A percentile compares a stretch with the other conserved stretches of the same genome.
Conservation (phyloP, 176 grass and related monocot genomes). For the barley (Hordeum vulgare) region MorexV3_pseudomolecules_assembly NC_058523.1:495301795-495302294, state of each 20-base stretch:
- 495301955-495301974: background rate
- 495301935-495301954: background rate
- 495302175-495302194: conserved; percentile 85
- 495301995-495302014: background rate
- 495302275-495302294: conserved; percentile 93
- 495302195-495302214: conserved; percentile 82
- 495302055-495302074: conserved; percentile 64
- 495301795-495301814: background rate
- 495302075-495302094: conserved; percentile 89
- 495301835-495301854: background rate
- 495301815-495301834: background rate
- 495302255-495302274: conserved; percentile 74
- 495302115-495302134: conserved; percentile 82
- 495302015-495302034: conserved; percentile 80
- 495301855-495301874: background rate
- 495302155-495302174: conserved; percentile 69
- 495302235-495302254: conserved; percentile 70
- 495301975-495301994: background rate
- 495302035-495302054: conserved; percentile 56
- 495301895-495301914: background rate
- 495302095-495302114: conserved; percentile 83
- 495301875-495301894: background rate
- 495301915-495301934: background rate
- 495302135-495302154: conserved; percentile 65
- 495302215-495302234: conserved; percentile 68